A percentile compares a stretch with the other conserved stretches of the same genome.
phyloP scores from a whole-genome alignment of 768 basidiomycete genomes.

The Solioccasus polychromus region DNA sequence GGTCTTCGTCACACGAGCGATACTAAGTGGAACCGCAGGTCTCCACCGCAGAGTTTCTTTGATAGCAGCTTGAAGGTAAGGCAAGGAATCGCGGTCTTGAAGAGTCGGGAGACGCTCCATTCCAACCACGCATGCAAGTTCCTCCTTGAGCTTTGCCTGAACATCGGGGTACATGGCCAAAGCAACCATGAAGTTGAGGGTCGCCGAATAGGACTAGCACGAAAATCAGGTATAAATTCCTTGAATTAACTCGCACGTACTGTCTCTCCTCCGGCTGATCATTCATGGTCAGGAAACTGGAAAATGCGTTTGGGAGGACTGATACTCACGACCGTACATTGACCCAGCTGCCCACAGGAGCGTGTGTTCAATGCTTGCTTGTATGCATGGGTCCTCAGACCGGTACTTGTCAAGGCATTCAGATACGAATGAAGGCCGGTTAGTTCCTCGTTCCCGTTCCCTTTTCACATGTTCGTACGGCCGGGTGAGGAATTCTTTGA shows the following conservation, averaged over 20 bases:
- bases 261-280: slow-evolving; percentile 6
- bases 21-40: slow-evolving; percentile 11
- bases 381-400: slow-evolving; percentile 3
- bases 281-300: neutral
- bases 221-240: neutral
- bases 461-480: slow-evolving; percentile 24
- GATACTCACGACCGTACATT: slow-evolving; percentile 17
- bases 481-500: slow-evolving; percentile 9
- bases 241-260: neutral
- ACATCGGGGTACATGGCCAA: slow-evolving; percentile 37
- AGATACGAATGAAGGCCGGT: slow-evolving; percentile 15
- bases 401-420: slow-evolving; percentile 13
- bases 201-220: slow-evolving; percentile 16
- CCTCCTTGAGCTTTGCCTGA: slow-evolving; percentile 49
- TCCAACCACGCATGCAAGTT: slow-evolving; percentile 48
- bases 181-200: slow-evolving; percentile 18
- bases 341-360: slow-evolving; percentile 17
- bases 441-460: slow-evolving; percentile 8
- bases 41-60: slow-evolving; percentile 29
- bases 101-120: slow-evolving; percentile 43
- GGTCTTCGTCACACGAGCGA: too few species aligned
- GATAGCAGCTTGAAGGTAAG: slow-evolving; percentile 45
- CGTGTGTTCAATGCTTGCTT: slow-evolving; percentile 4
- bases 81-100: slow-evolving; percentile 36
- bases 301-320: neutral